Evolutionary conservation across 2,329 filamentous ascomycete species (phyloP).

Genomic region (Venturia asperata): DNA sequence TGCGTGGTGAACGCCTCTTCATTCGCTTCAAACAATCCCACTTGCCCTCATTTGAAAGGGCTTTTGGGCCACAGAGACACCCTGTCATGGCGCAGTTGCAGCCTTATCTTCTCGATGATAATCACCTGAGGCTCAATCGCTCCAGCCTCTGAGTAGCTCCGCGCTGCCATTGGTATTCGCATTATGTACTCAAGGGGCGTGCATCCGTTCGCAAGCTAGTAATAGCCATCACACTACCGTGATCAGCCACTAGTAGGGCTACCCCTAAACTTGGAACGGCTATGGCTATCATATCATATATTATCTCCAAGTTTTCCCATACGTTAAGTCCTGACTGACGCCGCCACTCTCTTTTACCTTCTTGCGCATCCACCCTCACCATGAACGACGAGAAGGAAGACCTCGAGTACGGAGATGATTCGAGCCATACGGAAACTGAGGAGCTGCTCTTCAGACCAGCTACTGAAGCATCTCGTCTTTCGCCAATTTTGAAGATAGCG

Average conservation of each 20-base stretch:
- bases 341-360: background rate
- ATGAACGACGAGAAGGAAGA: constrained; percentile 11
- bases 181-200: background rate
- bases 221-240: background rate
- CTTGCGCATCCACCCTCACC: background rate
- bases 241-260: constrained; percentile 14
- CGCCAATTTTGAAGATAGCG: constrained; percentile 1
- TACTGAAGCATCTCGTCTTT: constrained; percentile 4
- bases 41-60: background rate
- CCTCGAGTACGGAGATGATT: constrained; percentile 10
- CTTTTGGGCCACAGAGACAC: background rate
- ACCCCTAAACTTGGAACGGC: constrained; percentile 12
- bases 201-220: background rate
- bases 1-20: background rate
- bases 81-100: background rate
- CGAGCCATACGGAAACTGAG: constrained; percentile 11
- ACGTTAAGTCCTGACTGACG: background rate
- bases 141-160: background rate
- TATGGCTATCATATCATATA: background rate
- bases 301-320: background rate
- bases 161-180: background rate
- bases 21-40: background rate
- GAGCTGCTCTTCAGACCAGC: constrained; percentile 8
- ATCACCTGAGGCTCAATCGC: background rate
- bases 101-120: background rate